These are phyloP conservation scores for Solioccasus polychromus DNA, from an alignment of 768 basidiomycete genomes.

Conservation along the genomic window DNA sequence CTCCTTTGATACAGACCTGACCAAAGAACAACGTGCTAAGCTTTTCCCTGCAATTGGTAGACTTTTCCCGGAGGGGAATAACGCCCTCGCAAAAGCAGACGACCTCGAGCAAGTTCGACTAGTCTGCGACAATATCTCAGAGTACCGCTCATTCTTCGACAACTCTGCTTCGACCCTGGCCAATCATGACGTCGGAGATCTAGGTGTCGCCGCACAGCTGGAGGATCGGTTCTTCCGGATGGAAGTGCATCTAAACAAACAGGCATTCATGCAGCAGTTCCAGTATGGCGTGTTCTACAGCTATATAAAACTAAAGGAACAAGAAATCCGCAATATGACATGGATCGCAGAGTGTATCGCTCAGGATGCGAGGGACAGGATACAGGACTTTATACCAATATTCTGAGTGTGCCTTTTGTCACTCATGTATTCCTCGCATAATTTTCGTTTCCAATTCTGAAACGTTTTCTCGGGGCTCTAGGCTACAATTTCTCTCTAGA, in stretches of 20 bases:
- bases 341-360: constrained; percentile 99
- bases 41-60: constrained; percentile 94
- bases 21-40: constrained; percentile 91
- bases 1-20: constrained; percentile 92
- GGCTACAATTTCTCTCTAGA: not conserved
- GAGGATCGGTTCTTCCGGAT: constrained; percentile 94
- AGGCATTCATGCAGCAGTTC: constrained; percentile 94
- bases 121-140: constrained; percentile 82
- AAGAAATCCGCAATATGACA: constrained; percentile 83
- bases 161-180: constrained; percentile 38
- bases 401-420: constrained; percentile 47
- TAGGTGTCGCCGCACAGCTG: constrained; percentile 59
- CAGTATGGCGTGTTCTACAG: constrained; percentile 91
- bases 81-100: constrained; percentile 88
- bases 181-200: constrained; percentile 39
- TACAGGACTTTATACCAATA: constrained; percentile 92
- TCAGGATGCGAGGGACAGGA: constrained; percentile 92
- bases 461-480: not conserved
- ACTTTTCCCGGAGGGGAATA: constrained; percentile 94
- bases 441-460: not conserved
- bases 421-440: constrained; percentile 7
- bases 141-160: constrained; percentile 91
- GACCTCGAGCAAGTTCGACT: constrained; percentile 90
- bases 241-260: constrained; percentile 94
- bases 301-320: constrained; percentile 90